Evolutionary conservation across 2,329 filamentous ascomycete species (phyloP).

Genomic region (Rhynchosporium agropyri): DNA sequence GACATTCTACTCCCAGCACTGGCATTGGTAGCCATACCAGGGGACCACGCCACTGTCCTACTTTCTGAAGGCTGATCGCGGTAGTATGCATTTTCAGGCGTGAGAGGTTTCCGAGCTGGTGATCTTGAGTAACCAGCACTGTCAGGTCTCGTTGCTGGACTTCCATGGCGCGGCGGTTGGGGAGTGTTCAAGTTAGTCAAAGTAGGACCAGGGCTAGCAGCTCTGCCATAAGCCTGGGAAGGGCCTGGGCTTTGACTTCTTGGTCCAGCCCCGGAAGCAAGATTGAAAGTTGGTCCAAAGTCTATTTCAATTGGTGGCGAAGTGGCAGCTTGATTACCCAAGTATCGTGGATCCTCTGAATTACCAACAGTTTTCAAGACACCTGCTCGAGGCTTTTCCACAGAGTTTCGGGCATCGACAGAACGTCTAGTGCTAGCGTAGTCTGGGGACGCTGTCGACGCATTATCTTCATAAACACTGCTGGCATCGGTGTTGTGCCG

Average conservation of each 20-base stretch:
- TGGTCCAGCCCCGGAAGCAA: constrained; percentile 30
- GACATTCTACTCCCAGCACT: constrained; percentile 47
- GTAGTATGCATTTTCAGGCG: constrained; percentile 44
- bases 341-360: constrained; percentile 22
- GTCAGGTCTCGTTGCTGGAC: constrained; percentile 37
- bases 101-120: constrained; percentile 47
- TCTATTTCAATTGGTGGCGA: constrained; percentile 67
- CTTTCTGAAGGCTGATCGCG: constrained; percentile 57
- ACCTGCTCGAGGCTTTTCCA: constrained; percentile 74
- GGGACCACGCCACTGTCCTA: constrained; percentile 78
- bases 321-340: constrained; percentile 46
- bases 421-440: constrained; percentile 65
- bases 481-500: constrained; percentile 45
- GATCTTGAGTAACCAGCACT: constrained; percentile 43
- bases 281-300: constrained; percentile 80
- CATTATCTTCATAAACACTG: constrained; percentile 62
- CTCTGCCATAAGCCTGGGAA: constrained; percentile 49
- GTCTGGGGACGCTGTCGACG: constrained; percentile 69
- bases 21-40: constrained; percentile 59
- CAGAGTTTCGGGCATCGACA: constrained; percentile 48
- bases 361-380: constrained; percentile 76
- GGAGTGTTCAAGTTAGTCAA: constrained; percentile 26
- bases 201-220: constrained; percentile 62
- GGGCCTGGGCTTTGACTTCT: constrained; percentile 56
- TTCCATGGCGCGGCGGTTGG: constrained; percentile 24